Percentiles rank a stretch among this genome's conserved stretches.
Conservation (phyloP, 805 yeast genomes). For the Saturnispora mendoncae region DNA sequence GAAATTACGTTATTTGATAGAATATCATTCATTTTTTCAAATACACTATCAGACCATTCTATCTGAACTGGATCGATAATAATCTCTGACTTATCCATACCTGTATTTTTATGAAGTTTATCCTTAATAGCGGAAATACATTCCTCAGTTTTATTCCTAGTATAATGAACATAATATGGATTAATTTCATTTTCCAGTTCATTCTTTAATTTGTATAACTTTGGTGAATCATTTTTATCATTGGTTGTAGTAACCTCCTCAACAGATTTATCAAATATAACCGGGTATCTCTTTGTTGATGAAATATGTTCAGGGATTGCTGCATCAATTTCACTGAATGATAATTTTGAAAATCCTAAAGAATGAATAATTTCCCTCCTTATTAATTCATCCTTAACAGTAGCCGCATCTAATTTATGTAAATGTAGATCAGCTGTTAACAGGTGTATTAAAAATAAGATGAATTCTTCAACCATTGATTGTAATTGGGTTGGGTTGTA, state of each 20-base stretch:
- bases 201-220: constrained; percentile 54
- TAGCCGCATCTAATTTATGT: constrained; percentile 38
- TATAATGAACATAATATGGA: constrained; percentile 74
- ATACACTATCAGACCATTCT: constrained; percentile 32
- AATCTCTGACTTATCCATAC: constrained; percentile 34
- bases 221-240: constrained; percentile 23
- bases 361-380: constrained; percentile 71
- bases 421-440: constrained; percentile 60
- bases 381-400: constrained; percentile 42
- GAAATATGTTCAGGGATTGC: constrained; percentile 70
- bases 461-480: constrained; percentile 67
- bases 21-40: constrained; percentile 39
- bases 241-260: constrained; percentile 45
- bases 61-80: constrained; percentile 48
- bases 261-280: constrained; percentile 40
- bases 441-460: constrained; percentile 57
- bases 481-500: constrained; percentile 26
- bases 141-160: constrained; percentile 74
- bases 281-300: constrained; percentile 65
- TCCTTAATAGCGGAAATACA: constrained; percentile 59
- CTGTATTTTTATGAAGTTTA: constrained; percentile 30
- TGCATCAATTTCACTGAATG: constrained; percentile 60
- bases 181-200: constrained; percentile 49
- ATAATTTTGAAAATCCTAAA: constrained; percentile 65
- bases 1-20: constrained; percentile 47